Evolutionary conservation across 176 grass and related monocot genomes (phyloP).

Genomic region (maize (Zea mays)): Zm-B73-REFERENCE-NAM-5.0 NC_050102.1:21717501-21718000

Average conservation of each 20-base stretch:
- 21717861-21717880: conserved; percentile 39
- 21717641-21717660: too few relatives aligned
- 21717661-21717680: too few relatives aligned
- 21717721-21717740: conserved; percentile 3
- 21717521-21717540: too few relatives aligned
- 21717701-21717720: background rate
- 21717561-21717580: too few relatives aligned
- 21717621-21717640: too few relatives aligned
- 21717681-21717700: conserved; percentile 29
- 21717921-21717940: background rate
- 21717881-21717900: conserved; percentile 18
- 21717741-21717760: conserved; percentile 5
- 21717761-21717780: background rate
- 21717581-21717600: too few relatives aligned
- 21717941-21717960: background rate
- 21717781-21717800: background rate
- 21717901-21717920: background rate
- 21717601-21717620: too few relatives aligned
- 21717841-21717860: background rate
- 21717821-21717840: background rate
- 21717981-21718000: conserved; percentile 71
- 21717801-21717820: conserved; percentile 1
- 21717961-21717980: conserved; percentile 87
- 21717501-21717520: too few relatives aligned
- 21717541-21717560: too few relatives aligned